Evolutionary conservation across 1,284 basidiomycete species (phyloP).

Genomic region (Lignosus rhinocerotis): DNA sequence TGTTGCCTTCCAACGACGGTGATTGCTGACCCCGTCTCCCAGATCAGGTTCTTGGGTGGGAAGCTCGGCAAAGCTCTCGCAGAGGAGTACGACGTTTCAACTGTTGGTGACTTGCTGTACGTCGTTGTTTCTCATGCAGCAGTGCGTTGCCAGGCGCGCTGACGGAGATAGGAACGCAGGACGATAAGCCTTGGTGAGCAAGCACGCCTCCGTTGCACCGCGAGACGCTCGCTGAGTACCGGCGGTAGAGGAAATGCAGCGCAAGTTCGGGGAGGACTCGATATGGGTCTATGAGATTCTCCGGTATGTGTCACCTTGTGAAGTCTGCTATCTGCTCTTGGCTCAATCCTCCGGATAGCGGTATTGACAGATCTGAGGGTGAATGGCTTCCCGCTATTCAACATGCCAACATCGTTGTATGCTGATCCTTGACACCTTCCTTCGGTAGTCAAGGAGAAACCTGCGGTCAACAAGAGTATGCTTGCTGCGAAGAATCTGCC

Average conservation of each 20-base stretch:
- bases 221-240: slow-evolving; percentile 30
- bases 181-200: slow-evolving; percentile 16
- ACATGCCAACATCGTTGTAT: slow-evolving; percentile 21
- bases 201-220: slow-evolving; percentile 21
- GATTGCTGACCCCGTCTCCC: not conserved
- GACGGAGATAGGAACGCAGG: not conserved
- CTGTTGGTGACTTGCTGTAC: slow-evolving; percentile 86
- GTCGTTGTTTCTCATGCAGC: slow-evolving; percentile 24
- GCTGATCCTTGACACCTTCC: not conserved
- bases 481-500: slow-evolving; percentile 90
- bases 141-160: not conserved
- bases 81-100: slow-evolving; percentile 84
- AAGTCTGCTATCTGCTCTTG: not conserved
- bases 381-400: slow-evolving; percentile 6
- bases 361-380: slow-evolving; percentile 92
- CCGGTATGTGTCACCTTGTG: slow-evolving; percentile 43
- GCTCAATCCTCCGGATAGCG: slow-evolving; percentile 47
- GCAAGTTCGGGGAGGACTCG: slow-evolving; percentile 80
- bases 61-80: slow-evolving; percentile 91
- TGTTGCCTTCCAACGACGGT: not conserved
- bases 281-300: slow-evolving; percentile 91
- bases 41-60: slow-evolving; percentile 95
- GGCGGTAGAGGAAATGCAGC: slow-evolving; percentile 73
- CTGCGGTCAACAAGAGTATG: slow-evolving; percentile 86
- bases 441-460: slow-evolving; percentile 80